Evolutionary conservation across 2,329 filamentous ascomycete genomes (phyloP), one percentile per base, ranked within the genome.

Genomic region (Epichloe brachyelytri): DNA sequence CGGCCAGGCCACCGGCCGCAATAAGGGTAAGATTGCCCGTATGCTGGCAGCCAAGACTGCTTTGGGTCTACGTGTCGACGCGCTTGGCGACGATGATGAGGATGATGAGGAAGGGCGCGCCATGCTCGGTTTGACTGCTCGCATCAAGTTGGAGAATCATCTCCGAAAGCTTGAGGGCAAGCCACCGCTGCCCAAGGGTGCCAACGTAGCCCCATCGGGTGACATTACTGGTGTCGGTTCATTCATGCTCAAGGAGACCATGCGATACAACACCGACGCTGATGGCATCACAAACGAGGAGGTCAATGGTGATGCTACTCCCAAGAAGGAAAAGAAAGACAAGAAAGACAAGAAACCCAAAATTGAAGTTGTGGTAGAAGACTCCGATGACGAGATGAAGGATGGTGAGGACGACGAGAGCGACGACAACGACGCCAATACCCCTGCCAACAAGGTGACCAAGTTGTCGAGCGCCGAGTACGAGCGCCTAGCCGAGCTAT

Each of bases 11-110:
- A 95, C 88, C 19, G 93, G 93, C 63, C 91, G 88, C 76, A 97
- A 97, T 77, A 98, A 98, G 83, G 93, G 93, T 62, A 98, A 98
- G 78, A 95, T 98, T 64, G 93, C 93, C 41, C 88, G 93, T 78
- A 89, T 95, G 76, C 79, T 98, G 55, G 86, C 93, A 46, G 86
- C 91, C 59, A 97, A 97, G 77, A 83, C 91, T 45, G 88, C 93
- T 26, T 80, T 98, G 48, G 90, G 90, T 76, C 77, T 96, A 46
- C 89, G 93, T 71, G 86, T 95, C 47, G 93, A 98, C 68, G 88
- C 93, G 30, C 81, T 76, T 22, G 70, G 64, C 48, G 63, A 67
- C 17, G 63, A 79, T 56, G 77, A 78, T 45, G 80, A 85, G 52
- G 82, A 85, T 22, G 87, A 91, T 30, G 93, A 98, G 60, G 91